phyloP scores from a whole-genome alignment of 139 green algal species.

The Micractinium conductrix region DNA sequence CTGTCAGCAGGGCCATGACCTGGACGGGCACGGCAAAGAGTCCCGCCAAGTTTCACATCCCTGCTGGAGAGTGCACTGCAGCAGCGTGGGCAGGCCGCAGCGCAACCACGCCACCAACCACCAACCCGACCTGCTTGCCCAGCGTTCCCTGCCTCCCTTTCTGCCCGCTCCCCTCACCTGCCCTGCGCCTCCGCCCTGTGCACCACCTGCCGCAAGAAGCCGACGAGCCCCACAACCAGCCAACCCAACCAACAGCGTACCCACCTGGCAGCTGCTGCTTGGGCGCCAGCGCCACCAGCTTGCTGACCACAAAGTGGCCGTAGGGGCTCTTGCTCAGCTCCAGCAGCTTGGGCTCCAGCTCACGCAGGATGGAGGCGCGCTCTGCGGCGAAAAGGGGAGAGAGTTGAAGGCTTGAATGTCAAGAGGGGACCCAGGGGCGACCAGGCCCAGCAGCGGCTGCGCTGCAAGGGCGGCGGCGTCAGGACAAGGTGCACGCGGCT shows the following conservation, averaged over 20 bases:
- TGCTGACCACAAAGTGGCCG: slow-evolving; percentile 83
- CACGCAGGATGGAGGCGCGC: slow-evolving; percentile 61
- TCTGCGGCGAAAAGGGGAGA: slow-evolving; percentile 24
- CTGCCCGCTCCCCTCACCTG: background rate
- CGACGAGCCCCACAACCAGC: no score
- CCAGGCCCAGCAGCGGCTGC: background rate
- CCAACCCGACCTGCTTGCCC: background rate
- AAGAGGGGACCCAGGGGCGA: background rate
- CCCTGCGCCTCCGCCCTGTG: background rate
- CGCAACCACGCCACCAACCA: background rate
- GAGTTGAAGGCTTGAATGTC: background rate
- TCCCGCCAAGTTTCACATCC: slow-evolving; percentile 62
- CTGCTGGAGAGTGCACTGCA: slow-evolving; percentile 1
- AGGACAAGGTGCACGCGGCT: background rate
- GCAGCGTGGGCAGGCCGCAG: background rate
- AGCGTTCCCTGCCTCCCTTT: no score
- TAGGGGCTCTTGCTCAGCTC: slow-evolving; percentile 83
- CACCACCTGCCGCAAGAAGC: background rate
- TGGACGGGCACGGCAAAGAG: background rate
- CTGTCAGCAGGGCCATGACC: slow-evolving; percentile 72
- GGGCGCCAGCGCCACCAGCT: slow-evolving; percentile 71
- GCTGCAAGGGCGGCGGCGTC: no score
- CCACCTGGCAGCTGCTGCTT: slow-evolving; percentile 73
- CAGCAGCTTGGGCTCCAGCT: slow-evolving; percentile 72
- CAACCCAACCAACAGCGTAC: no score